Conservation (phyloP, 2,329 filamentous ascomycete species). For the Paracamarosporium sp. region DNA sequence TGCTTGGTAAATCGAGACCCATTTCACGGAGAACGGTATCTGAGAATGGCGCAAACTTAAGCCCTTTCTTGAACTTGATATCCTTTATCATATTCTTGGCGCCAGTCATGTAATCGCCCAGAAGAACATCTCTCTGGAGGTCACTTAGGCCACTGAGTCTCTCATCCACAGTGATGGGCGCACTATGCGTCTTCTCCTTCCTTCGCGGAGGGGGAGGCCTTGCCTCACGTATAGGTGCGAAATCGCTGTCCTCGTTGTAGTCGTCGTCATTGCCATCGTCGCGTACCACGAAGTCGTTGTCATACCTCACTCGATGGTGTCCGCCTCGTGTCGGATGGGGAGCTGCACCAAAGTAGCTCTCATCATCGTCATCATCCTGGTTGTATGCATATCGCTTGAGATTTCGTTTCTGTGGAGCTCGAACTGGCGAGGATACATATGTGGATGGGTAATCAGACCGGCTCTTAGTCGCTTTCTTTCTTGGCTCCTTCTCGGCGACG, state of each 20-base stretch:
- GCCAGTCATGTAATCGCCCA: conserved; percentile 69
- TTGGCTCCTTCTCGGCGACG: conserved; percentile 24
- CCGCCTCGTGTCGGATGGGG: conserved; percentile 25
- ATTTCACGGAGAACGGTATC: conserved; percentile 75
- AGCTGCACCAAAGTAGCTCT: conserved; percentile 33
- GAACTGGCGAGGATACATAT: conserved; percentile 70
- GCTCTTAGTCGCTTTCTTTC: conserved; percentile 24
- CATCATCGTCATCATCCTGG: conserved; percentile 30
- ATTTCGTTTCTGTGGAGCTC: conserved; percentile 51
- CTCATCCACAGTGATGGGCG: conserved; percentile 65
- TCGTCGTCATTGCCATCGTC: conserved; percentile 44
- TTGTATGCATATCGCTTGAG: conserved; percentile 35
- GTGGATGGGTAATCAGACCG: conserved; percentile 66
- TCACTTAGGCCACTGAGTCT: conserved; percentile 63
- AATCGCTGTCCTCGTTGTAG: conserved; percentile 52
- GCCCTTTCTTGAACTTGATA: conserved; percentile 65
- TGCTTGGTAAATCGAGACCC: conserved; percentile 72
- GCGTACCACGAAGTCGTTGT: conserved; percentile 45
- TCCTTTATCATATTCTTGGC: conserved; percentile 67
- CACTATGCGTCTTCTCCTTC: conserved; percentile 54
- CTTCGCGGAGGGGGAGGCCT: conserved; percentile 43
- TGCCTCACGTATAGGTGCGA: conserved; percentile 49
- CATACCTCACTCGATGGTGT: conserved; percentile 41
- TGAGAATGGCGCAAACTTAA: conserved; percentile 69
- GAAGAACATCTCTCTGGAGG: conserved; percentile 68